Percentiles rank a stretch among this genome's conserved stretches.
Evolutionary conservation across 2,329 filamentous ascomycete genomes (phyloP).

Genomic region (Madurella mycetomatis): DNA sequence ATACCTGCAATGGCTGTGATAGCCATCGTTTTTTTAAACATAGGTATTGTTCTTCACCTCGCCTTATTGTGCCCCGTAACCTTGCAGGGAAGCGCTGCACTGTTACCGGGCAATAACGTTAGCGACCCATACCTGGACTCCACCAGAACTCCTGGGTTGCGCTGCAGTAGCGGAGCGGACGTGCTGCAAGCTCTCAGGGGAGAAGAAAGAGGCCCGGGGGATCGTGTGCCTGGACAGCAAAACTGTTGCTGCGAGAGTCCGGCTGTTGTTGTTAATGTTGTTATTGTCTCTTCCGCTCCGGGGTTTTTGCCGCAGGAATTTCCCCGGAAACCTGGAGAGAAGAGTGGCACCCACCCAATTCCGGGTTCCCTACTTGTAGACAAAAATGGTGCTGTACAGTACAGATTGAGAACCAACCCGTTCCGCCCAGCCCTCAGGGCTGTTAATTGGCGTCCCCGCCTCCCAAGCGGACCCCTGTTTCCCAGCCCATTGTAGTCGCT

Average conservation of each 20-base stretch:
- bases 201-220: background rate
- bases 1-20: no score
- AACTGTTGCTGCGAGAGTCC: no score
- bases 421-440: background rate
- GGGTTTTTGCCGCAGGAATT: background rate
- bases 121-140: no score
- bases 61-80: no score
- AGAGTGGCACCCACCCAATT: background rate
- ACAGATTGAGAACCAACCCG: background rate
- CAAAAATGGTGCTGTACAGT: background rate
- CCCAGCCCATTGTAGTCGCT: background rate
- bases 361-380: background rate
- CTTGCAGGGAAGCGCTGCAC: no score
- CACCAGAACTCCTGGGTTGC: no score
- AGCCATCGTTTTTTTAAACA: no score
- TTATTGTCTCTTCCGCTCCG: no score
- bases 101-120: no score
- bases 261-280: no score
- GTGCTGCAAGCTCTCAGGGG: conserved; percentile 18
- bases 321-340: background rate
- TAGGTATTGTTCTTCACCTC: no score
- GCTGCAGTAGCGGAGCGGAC: conserved; percentile 3
- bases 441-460: background rate
- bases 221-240: conserved; percentile 1
- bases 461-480: background rate